Evolutionary conservation across 2,329 filamentous ascomycete species (phyloP).

Genomic region (Pezicula radicicola): DNA sequence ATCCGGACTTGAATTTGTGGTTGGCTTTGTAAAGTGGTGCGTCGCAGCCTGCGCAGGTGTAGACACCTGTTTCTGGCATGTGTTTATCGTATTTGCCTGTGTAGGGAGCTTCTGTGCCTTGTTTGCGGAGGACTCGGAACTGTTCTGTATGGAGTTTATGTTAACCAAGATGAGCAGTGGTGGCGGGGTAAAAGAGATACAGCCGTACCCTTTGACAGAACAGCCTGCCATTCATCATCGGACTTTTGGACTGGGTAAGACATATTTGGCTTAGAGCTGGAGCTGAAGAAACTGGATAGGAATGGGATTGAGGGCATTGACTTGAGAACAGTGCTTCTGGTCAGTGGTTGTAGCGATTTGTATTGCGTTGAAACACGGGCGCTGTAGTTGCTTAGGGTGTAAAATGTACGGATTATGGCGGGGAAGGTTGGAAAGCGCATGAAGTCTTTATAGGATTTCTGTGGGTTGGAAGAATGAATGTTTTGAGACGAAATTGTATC

Average conservation of each 20-base stretch:
- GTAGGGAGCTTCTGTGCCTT: slow-evolving; percentile 82
- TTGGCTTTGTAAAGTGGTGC: slow-evolving; percentile 87
- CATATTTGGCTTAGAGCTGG: slow-evolving; percentile 53
- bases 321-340: slow-evolving; percentile 37
- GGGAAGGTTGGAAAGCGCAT: slow-evolving; percentile 50
- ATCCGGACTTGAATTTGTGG: slow-evolving; percentile 95
- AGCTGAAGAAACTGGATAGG: slow-evolving; percentile 70
- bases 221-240: slow-evolving; percentile 84
- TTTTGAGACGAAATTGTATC: too few relatives aligned
- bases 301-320: slow-evolving; percentile 81
- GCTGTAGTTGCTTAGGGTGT: slow-evolving; percentile 43
- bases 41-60: slow-evolving; percentile 82
- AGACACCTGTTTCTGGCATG: slow-evolving; percentile 71
- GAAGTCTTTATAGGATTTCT: slow-evolving; percentile 6
- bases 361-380: slow-evolving; percentile 19
- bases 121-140: slow-evolving; percentile 88
- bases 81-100: slow-evolving; percentile 88
- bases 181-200: neutral
- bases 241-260: slow-evolving; percentile 78
- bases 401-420: slow-evolving; percentile 42
- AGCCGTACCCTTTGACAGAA: slow-evolving; percentile 65
- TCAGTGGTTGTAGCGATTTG: slow-evolving; percentile 30
- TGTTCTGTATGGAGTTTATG: slow-evolving; percentile 60
- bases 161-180: slow-evolving; percentile 33
- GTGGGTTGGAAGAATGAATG: too few relatives aligned